Conservation (phyloP, 192 early-diverging fungal genomes). For the Coemansia asiatica region DNA sequence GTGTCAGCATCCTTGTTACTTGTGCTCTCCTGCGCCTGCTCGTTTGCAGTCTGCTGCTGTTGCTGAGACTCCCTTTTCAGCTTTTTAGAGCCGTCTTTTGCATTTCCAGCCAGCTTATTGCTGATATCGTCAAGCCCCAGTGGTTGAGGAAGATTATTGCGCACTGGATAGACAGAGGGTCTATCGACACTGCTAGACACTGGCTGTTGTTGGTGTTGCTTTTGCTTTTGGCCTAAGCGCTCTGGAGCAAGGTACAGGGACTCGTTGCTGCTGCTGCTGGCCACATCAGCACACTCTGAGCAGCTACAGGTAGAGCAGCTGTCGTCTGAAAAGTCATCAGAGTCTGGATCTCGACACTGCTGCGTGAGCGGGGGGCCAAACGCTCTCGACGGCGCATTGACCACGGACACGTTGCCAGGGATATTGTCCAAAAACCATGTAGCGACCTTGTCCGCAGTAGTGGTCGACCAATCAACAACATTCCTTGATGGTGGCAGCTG, state of each 20-base stretch:
- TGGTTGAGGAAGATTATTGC: conserved; percentile 36
- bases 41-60: too few species aligned
- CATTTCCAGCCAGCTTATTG: background rate
- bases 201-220: conserved; percentile 3
- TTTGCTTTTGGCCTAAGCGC: background rate
- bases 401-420: conserved; percentile 44
- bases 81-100: background rate
- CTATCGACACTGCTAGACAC: background rate
- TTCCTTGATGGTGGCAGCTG: conserved; percentile 44
- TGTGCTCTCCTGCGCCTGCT: too few species aligned
- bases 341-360: conserved; percentile 20
- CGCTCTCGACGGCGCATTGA: conserved; percentile 28
- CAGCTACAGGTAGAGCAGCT: conserved; percentile 48
- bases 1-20: background rate
- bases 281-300: conserved; percentile 28
- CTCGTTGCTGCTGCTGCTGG: conserved; percentile 15
- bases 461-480: conserved; percentile 48
- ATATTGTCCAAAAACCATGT: conserved; percentile 57
- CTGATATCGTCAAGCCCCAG: conserved; percentile 20
- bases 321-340: conserved; percentile 25
- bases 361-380: conserved; percentile 37
- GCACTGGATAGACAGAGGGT: conserved; percentile 6
- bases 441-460: conserved; percentile 47
- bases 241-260: background rate
- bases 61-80: too few species aligned